Conservation (phyloP, 164 flowering plant species). For the Litsea cubeba region DNA sequence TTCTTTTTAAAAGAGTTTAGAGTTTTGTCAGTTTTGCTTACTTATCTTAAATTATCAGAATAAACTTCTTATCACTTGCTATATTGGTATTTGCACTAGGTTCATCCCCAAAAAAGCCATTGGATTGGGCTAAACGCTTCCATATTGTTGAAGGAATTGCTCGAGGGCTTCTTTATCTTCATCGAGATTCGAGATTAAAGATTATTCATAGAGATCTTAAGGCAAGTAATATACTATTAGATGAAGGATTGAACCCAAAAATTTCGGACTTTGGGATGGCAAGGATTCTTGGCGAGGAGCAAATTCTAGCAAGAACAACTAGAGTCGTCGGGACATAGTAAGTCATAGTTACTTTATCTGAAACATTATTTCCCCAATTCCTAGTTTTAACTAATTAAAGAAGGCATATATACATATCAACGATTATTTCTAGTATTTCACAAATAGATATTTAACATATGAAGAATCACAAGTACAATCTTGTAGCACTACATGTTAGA, state of each 20-base stretch:
- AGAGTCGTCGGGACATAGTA: slow-evolving; percentile 40
- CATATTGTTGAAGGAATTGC: slow-evolving; percentile 38
- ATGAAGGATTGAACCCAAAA: slow-evolving; percentile 38
- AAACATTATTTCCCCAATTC: neutral
- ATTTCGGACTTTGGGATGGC: slow-evolving; percentile 58
- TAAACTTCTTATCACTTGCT: too few relatives aligned
- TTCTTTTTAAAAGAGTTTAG: too few relatives aligned
- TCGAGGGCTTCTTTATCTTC: slow-evolving; percentile 56
- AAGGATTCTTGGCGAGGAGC: slow-evolving; percentile 19
- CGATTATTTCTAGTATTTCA: neutral
- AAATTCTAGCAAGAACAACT: slow-evolving; percentile 13
- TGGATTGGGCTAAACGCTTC: slow-evolving; percentile 29
- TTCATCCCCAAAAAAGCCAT: neutral
- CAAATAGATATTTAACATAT: neutral
- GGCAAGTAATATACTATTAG: slow-evolving; percentile 49
- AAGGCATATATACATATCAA: too few relatives aligned
- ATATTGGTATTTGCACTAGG: slow-evolving; percentile 19
- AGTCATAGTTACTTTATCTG: slow-evolving; percentile 7
- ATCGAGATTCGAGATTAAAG: slow-evolving; percentile 44
- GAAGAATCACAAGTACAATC: neutral
- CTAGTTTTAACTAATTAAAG: neutral
- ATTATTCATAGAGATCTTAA: slow-evolving; percentile 61
- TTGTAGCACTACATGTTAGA: neutral
- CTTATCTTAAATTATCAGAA: too few relatives aligned
- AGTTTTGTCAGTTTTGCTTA: too few relatives aligned